phyloP scores from a whole-genome alignment of 768 basidiomycete species.

The Agaricus bisporus region DNA sequence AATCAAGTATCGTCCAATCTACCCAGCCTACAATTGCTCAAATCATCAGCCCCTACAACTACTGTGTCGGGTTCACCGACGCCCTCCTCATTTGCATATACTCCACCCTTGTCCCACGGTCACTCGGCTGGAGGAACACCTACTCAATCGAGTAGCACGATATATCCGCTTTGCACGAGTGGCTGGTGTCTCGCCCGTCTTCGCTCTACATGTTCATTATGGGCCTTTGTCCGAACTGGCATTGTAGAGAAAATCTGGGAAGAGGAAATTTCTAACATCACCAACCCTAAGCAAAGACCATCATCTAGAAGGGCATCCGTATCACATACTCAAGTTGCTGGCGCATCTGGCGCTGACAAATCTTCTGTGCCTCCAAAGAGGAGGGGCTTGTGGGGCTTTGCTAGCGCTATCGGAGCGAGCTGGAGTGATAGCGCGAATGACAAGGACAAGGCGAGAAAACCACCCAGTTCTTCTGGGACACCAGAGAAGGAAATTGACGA shows the following conservation, averaged over 20 bases:
- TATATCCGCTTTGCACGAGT: conserved; percentile 76
- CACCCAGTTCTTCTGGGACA: neutral
- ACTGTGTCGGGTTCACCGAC: conserved; percentile 14
- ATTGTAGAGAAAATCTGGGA: conserved; percentile 88
- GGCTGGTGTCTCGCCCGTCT: conserved; percentile 86
- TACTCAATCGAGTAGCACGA: conserved; percentile 28
- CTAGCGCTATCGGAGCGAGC: conserved; percentile 51
- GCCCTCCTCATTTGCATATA: conserved; percentile 13
- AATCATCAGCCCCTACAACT: conserved; percentile 22
- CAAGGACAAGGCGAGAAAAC: conserved; percentile 28
- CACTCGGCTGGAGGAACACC: neutral
- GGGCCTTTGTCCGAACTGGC: conserved; percentile 81
- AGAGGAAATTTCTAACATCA: conserved; percentile 51
- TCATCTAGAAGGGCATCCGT: neutral
- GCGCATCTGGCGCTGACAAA: conserved; percentile 26
- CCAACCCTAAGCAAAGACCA: conserved; percentile 16
- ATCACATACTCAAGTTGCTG: neutral
- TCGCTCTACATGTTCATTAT: conserved; percentile 82
- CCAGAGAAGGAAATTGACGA: conserved; percentile 8
- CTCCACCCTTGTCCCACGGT: neutral
- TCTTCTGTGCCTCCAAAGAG: conserved; percentile 62
- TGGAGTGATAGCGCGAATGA: conserved; percentile 44
- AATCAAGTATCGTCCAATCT: conserved; percentile 22
- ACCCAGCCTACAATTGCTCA: conserved; percentile 28
- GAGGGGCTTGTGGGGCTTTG: conserved; percentile 63